Base-by-base conservation (phyloP, 2,329 filamentous ascomycete genomes). In the Cladobotryum mycophilum region DNA sequence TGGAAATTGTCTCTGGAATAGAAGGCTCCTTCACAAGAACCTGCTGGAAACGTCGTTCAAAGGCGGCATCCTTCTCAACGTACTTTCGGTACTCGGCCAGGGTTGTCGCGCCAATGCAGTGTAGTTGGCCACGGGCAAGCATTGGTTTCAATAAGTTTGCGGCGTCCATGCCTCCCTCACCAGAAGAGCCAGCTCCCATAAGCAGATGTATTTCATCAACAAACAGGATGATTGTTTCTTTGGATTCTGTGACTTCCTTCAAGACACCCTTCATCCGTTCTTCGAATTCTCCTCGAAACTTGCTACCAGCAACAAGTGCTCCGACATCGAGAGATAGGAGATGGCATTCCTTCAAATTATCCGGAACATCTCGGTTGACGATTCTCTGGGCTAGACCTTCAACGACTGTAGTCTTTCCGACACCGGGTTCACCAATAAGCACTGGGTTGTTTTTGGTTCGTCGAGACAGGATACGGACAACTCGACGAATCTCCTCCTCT, bases 391-490 rank as follows among this genome's bases (percentile, higher is more conserved):
- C 93, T 53, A 99, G 79, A 62, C 93, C 93, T 74, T 99, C 93
- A 45, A 97, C 90, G 51, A 99, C 91, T 5, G 93, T 96, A 4
- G 93, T 99, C 76, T 99, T 99, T 65, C 93, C 93, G 20, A 97
- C 93, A 84, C 93, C 93, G 35, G 93, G 92, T 66, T 97, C 91
- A 74, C 93, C 93, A 58, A 99, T 97, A 58, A 99, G 81, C 45
- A 97, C 92, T 2, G 93, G 93, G 70, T 99, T 99, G 78, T 99
- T 97, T 80, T 97, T 97, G 55, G 92, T 97, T 65, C 92, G 82
- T 67, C 93, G 81, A 35, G 90, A 95, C 55, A 97, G 75, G 57
- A 97, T 97, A 52, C 92, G 85, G 59, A 97, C 83, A 20, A 96
- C 91, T 63, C 92, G 80, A 63, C 92, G 80, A 61, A 96, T 96